These are phyloP conservation scores for Fusarium metavorans DNA, from an alignment of 2,329 filamentous ascomycete genomes.

Conservation along the genomic window DNA sequence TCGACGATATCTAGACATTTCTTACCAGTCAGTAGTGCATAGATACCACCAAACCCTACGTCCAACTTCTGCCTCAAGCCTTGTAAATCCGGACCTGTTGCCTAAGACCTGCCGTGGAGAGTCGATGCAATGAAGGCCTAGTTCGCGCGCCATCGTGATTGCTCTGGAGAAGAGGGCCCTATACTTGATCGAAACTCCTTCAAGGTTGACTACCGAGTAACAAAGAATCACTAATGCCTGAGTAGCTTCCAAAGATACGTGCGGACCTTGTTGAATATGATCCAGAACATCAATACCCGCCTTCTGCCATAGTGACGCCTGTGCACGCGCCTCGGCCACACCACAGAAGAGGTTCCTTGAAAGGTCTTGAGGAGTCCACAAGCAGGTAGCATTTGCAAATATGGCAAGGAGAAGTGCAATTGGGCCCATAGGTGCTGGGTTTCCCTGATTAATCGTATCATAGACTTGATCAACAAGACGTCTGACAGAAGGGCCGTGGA, in stretches of 20 bases:
- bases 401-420: not conserved
- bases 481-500: conserved; percentile 39
- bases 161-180: not conserved
- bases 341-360: conserved; percentile 35
- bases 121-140: conserved; percentile 52
- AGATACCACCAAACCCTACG: conserved; percentile 57
- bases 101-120: conserved; percentile 28
- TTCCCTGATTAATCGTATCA: not conserved
- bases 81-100: conserved; percentile 31
- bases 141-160: conserved; percentile 15
- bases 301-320: conserved; percentile 46
- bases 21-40: conserved; percentile 53
- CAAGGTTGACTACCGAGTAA: not conserved
- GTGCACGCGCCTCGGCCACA: conserved; percentile 38
- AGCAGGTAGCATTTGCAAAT: not conserved
- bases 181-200: not conserved
- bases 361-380: conserved; percentile 41
- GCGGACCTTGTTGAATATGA: not conserved
- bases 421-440: not conserved
- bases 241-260: not conserved
- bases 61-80: conserved; percentile 50
- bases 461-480: conserved; percentile 37
- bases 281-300: conserved; percentile 5
- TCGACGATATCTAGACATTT: not conserved
- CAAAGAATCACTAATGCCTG: not conserved